Percentiles rank a stretch among this genome's conserved stretches.
phyloP scores from a whole-genome alignment of 2,329 filamentous ascomycete genomes.

The Colletotrichum trifolii region DNA sequence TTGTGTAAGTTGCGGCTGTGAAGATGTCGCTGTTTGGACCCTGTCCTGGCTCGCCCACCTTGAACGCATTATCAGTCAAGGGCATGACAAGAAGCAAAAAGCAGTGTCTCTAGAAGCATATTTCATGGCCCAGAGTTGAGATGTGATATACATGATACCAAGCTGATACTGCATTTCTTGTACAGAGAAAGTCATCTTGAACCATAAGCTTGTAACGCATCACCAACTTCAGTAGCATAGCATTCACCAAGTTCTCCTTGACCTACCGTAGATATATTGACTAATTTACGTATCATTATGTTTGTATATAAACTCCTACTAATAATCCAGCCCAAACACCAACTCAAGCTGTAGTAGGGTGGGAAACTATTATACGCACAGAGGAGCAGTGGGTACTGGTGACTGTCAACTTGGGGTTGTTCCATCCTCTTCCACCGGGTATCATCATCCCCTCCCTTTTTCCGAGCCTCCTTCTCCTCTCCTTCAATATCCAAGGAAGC shows the following conservation, averaged over 20 bases:
- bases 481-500: slow-evolving; percentile 1
- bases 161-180: too few relatives aligned
- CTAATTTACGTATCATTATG: slow-evolving; percentile 19
- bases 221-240: background rate
- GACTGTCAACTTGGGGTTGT: background rate
- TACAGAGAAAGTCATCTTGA: too few relatives aligned
- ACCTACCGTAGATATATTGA: background rate
- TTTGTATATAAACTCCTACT: slow-evolving; percentile 4
- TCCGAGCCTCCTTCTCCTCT: background rate
- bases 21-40: too few relatives aligned
- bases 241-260: background rate
- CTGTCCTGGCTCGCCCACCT: too few relatives aligned
- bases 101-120: too few relatives aligned
- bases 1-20: too few relatives aligned
- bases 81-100: too few relatives aligned
- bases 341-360: background rate
- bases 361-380: background rate
- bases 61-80: too few relatives aligned
- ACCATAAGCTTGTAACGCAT: background rate
- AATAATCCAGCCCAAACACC: background rate
- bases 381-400: background rate
- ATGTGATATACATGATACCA: too few relatives aligned
- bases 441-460: slow-evolving; percentile 21
- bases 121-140: too few relatives aligned
- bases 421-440: slow-evolving; percentile 14